Conservation (phyloP, 2,329 filamentous ascomycete genomes). For the Phaeosphaeriaceae sp. region DNA sequence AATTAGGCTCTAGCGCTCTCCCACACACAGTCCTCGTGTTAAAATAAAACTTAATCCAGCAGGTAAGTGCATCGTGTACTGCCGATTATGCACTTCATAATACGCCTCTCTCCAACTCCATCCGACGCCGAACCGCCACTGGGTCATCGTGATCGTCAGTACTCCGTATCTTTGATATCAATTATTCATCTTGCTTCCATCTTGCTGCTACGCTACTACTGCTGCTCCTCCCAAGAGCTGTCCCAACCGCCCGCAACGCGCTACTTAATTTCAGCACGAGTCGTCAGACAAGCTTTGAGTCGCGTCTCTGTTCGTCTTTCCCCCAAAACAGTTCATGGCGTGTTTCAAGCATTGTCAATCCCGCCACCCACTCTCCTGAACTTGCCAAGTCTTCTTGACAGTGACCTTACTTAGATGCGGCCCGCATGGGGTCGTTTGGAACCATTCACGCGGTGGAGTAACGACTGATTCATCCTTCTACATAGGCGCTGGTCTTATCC, state of each 20-base stretch:
- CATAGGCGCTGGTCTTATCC: too few species aligned
- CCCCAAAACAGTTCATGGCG: conserved; percentile 16
- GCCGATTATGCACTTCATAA: too few species aligned
- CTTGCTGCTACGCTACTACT: too few species aligned
- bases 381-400: conserved; percentile 6
- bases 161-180: neutral
- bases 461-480: neutral
- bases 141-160: too few species aligned
- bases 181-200: neutral
- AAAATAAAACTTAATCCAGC: too few species aligned
- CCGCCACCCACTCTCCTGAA: conserved; percentile 8
- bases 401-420: conserved; percentile 20
- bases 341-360: conserved; percentile 31
- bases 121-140: too few species aligned
- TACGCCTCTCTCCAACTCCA: too few species aligned
- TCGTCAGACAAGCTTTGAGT: conserved; percentile 3
- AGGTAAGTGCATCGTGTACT: too few species aligned
- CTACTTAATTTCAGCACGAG: conserved; percentile 1
- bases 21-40: too few species aligned
- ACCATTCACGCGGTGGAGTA: neutral
- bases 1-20: too few species aligned
- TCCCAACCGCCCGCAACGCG: too few species aligned
- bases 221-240: too few species aligned
- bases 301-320: conserved; percentile 10
- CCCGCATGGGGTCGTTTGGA: neutral